Base-by-base conservation (phyloP, 441 rosid species). In the Populus tomentosa region DNA sequence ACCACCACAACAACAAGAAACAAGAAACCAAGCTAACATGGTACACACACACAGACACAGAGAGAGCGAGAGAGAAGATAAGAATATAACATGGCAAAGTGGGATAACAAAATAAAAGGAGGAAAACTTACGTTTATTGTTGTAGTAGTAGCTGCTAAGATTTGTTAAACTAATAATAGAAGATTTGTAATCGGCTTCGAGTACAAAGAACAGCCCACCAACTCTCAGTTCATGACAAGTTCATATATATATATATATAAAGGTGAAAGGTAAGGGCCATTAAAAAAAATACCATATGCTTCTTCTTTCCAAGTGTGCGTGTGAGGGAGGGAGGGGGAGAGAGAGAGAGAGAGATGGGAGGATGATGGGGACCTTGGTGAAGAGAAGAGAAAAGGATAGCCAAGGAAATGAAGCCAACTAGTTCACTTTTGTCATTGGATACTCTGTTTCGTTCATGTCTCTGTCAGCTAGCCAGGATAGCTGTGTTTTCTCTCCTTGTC, bases 151-250 rank as follows among this genome's bases (percentile, higher is more conserved):
- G 70, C 42, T 75, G 79, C 26, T 16, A 11, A 5, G 69, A 74
- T 64, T 70, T 50, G 56, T 33, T 67, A 28, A 67, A 50, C 68
- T 67, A 70, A 6, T 7, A 28, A 14, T 1, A 10, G 46, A 71
- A 11, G 33, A 18, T 61, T 36, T 73, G 78, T 74, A 80, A 77
- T 86, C 89, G 83, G 89, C 86, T 86, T 86, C 89, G 82, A 84
- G 78, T 85, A 69, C 63, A 85, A 82, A 81, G 83, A 85, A 79
- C 81, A 71, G 79, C 86, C 82, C 67, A 83, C 85, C 77, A 81
- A 69, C 85, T 74, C 81, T 77, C 64, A 67, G 84, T 76, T 79
- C 86, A 59, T 73, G 79, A 81, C 32, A 73, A 81, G 77, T n/a
- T 53, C 72, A 72, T 66, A 78, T 62, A 35, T 36, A 38, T 14